Base-by-base conservation (phyloP, 768 basidiomycete genomes). In the Rhizopogon vesiculosus region DNA sequence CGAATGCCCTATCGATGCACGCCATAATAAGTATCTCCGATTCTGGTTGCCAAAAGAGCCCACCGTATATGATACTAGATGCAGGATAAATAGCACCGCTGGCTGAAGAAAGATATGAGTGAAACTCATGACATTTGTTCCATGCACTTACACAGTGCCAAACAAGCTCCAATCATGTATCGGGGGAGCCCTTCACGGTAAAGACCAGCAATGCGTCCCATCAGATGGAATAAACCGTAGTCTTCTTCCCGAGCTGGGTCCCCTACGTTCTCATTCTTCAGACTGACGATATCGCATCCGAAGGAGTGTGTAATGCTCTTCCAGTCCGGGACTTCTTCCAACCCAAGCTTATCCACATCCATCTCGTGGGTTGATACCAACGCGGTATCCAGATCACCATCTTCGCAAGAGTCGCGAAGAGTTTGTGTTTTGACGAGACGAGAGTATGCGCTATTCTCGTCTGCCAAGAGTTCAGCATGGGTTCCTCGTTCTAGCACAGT, bases 391-490 rank as follows among this genome's bases (percentile, higher is more conserved):
- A 45, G 48, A 28, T 50, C 46, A 0, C 51, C 53, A n/a, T 51
- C 61, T 57, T 64, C 62, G 46, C 67, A 63, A 15, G 64, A 58
- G 29, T 67, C 57, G 51, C 74, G 74, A 16, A 72, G 65, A 45
- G 78, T 65, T 52, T 79, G 78, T 1, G 78, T 76, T 33, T 61
- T 59, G 41, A 79, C 78, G 42, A 79, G 72, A 8, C 70, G 70
- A 28, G 63, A 60, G 66, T 79, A 79, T 2, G 76, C 59, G 42
- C 78, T 74, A 48, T 74, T 64, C 51, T 69, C 58, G 58, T 71
- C 58, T 7, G 56, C 43, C 35, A 77, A 65, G 16, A 77, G 67
- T 40, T 73, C 68, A 40, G 71, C 63, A 59, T 79, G 78, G 6
- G 69, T 77, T 5, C 78, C 78, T 42, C 66, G 60, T 61, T 79